phyloP scores from a whole-genome alignment of 2,329 filamentous ascomycete genomes.

The Xylariaceae sp. region DNA sequence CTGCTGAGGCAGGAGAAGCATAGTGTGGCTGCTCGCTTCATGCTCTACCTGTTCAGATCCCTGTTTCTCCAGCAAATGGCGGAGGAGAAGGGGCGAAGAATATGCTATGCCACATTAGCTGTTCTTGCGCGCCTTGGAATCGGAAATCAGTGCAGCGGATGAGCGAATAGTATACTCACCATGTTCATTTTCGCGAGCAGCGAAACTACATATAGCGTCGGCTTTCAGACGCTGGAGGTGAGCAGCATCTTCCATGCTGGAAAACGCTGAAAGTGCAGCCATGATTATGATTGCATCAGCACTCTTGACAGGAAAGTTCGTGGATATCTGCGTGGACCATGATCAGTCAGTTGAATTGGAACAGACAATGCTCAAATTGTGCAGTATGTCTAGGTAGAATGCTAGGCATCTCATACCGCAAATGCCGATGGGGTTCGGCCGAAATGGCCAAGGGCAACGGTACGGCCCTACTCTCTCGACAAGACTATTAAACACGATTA shows the following conservation, averaged over 20 bases:
- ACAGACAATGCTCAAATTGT: neutral
- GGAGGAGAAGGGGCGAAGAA: conserved; percentile 29
- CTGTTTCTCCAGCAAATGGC: conserved; percentile 23
- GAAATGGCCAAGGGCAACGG: neutral
- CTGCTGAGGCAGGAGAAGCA: conserved; percentile 24
- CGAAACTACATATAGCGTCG: conserved; percentile 9
- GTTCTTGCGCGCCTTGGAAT: neutral
- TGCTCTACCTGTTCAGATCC: conserved; percentile 20
- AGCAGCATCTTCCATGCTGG: neutral
- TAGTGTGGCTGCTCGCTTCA: conserved; percentile 23
- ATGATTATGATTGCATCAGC: conserved; percentile 6
- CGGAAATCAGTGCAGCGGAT: neutral
- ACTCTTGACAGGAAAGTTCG: neutral
- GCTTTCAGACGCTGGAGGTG: neutral
- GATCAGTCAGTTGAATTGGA: neutral
- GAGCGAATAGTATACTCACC: conserved; percentile 5
- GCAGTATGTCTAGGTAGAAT: neutral
- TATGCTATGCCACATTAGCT: conserved; percentile 22
- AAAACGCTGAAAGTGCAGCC: conserved; percentile 1
- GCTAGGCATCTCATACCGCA: neutral
- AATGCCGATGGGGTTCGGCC: neutral
- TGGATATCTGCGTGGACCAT: neutral
- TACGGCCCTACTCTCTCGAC: conserved; percentile 3
- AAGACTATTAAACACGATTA: conserved; percentile 1
- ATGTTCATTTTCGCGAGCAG: conserved; percentile 1